Base-by-base conservation (phyloP, 768 basidiomycete genomes). In the Russula griseocarnosa region DNA sequence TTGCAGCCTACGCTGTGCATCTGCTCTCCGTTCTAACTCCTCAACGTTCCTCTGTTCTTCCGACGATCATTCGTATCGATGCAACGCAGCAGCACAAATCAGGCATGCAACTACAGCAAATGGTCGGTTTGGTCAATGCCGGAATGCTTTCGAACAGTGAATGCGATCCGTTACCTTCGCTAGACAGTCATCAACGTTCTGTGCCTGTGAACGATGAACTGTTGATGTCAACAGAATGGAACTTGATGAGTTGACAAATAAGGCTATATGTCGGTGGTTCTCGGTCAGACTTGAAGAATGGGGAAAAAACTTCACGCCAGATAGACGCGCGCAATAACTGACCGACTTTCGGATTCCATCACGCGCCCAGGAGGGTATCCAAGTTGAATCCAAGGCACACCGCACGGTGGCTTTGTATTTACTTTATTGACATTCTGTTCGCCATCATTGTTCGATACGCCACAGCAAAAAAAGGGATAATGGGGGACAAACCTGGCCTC, bases 371-470 rank as follows among this genome's bases (percentile, higher is more conserved):
- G 66, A 58, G 8, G 90, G 90, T 55, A 92, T 86, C 89, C 89
- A 91, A 1, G 74, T 58, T 1, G 80, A 76, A 57, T 84, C 76
- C 10, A 90, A 55, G 7, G 79, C 73, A 69, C 87, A 89, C 47
- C 86, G 79, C 18, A 87, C 68, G 0, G 83, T 86, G 0, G 83
- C 88, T 71, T 92, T 16, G 91, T 92, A 63, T 90, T 92, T n/a
- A 92, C 82, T 75, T 92, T 93, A 71, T 93, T 93, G 44, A 93
- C 91, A 67, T 93, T 90, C 89, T 92, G 68, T 16, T 28, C 32
- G n/a, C 7, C 54, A 68, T 38, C 62, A 70, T 51, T 32, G 44
- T 42, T 22, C 34, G 30, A 42, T 59, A 36, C 20, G 55, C 24
- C 46, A 42, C 22, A 18, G 13, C 28, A 44, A 30, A 46, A 40